Base-by-base conservation (phyloP, 805 yeast genomes). In the Pichia nanzhaoensis region DNA sequence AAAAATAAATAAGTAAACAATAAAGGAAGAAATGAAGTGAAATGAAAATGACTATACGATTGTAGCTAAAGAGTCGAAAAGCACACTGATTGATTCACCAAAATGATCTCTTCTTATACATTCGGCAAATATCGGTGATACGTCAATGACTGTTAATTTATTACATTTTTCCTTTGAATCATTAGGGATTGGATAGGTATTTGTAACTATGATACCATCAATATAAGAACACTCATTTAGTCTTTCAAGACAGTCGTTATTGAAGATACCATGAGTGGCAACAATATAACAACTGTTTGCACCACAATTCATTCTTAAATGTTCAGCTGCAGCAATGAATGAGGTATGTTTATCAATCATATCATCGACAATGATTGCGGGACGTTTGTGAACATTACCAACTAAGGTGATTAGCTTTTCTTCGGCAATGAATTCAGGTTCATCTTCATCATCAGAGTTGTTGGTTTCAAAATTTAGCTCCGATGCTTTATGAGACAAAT, bases 31-130 rank as follows among this genome's bases (percentile, higher is more conserved):
- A 32, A 40, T 9, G 34, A 36, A 37, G 17, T 16, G 32, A 34
- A 43, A 45, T 28, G 35, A 39, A 35, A 28, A 21, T 30, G 24
- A 19, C 51, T 40, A 64, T 34, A 59, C 60, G 42, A 64, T 56
- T 36, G 78, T 77, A 39, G 90, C 84, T 52, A 89, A 73, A 41
- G 95, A 88, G 65, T 90, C 96, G 63, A 91, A 90, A 56, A 90
- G 70, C 18, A 90, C 95, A 34, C 96, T 86, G 51, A 91, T 90
- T 56, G 95, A 84, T 70, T 91, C 98, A 64, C 99, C 99, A 58
- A 91, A 90, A 65, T 93, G 99, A 63, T 93, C 96, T 71, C 99
- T 84, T 70, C 99, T 82, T 50, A 93, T 91, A 67, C 98, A 93
- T 71, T 93, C 99, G 31, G 98, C 98, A 60, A 93, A 85, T 44